Evolutionary conservation across 352 stramenopile species (phyloP).

Genomic region (Phytophthora chlamydospora): DNA sequence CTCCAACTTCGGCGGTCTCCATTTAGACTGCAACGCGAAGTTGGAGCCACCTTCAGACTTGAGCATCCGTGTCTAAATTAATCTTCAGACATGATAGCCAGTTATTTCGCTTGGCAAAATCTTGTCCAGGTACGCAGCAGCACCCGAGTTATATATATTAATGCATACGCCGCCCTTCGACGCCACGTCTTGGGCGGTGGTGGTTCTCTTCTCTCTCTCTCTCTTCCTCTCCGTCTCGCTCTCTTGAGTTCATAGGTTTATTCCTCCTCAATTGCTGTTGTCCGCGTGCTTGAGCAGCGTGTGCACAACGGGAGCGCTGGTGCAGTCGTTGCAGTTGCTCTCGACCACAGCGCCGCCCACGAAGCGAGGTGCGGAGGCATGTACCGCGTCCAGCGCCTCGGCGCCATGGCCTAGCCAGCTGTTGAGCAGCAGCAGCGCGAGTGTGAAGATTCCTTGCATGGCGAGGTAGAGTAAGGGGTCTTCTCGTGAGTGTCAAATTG

Average conservation of each 20-base stretch:
- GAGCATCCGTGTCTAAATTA: not conserved
- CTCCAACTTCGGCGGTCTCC: not conserved
- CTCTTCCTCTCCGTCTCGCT: not conserved
- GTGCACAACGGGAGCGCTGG: slow-evolving; percentile 12
- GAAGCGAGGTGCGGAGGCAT: slow-evolving; percentile 21
- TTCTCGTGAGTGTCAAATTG: slow-evolving; percentile 10
- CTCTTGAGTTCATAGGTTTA: not conserved
- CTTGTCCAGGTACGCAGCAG: too few relatives aligned
- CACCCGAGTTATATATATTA: slow-evolving; percentile 20
- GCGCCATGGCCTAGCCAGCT: slow-evolving; percentile 22
- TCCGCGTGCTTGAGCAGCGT: slow-evolving; percentile 31
- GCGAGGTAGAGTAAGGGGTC: not conserved
- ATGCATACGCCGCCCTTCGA: slow-evolving; percentile 22
- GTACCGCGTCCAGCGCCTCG: slow-evolving; percentile 13
- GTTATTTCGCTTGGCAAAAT: too few relatives aligned
- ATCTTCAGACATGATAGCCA: not conserved
- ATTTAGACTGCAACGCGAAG: slow-evolving; percentile 7
- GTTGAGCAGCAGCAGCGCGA: slow-evolving; percentile 47
- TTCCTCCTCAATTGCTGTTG: not conserved
- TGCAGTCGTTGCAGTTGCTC: slow-evolving; percentile 22
- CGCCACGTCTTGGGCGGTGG: slow-evolving; percentile 7
- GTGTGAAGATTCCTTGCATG: slow-evolving; percentile 54
- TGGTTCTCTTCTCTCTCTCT: slow-evolving; percentile 2
- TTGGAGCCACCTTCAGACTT: not conserved
- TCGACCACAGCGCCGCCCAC: slow-evolving; percentile 28